Percentiles rank a stretch among this genome's conserved stretches.
Conservation (phyloP, 352 stramenopile species). For the Globisporangium acanthophoron region DNA sequence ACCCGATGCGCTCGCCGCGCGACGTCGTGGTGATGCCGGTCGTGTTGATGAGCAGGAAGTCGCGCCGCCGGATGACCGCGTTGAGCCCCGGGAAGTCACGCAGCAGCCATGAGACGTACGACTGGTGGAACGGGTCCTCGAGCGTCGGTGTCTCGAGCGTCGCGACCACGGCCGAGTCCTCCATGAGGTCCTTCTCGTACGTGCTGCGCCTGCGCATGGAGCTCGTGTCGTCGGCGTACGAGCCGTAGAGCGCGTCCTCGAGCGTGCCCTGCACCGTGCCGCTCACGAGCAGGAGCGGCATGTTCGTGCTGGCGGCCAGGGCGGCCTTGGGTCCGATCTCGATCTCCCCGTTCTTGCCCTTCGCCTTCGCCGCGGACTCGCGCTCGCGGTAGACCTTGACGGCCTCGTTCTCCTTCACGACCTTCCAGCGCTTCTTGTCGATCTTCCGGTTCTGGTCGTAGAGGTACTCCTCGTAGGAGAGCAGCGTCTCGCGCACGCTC, state of each 20-base stretch:
- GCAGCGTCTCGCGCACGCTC: conserved; percentile 29
- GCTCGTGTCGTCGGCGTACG: conserved; percentile 29
- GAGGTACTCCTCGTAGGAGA: conserved; percentile 34
- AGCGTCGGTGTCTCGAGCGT: conserved; percentile 34
- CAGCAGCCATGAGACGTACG: conserved; percentile 39
- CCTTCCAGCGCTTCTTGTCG: conserved; percentile 28
- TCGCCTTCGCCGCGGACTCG: conserved; percentile 3
- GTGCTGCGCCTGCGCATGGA: conserved; percentile 24
- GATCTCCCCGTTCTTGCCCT: conserved; percentile 11
- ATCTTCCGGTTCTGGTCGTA: conserved; percentile 21
- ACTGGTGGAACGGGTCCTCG: conserved; percentile 50
- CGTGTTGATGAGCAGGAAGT: conserved; percentile 34
- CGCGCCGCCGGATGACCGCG: conserved; percentile 34
- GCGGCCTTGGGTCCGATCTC: conserved; percentile 40
- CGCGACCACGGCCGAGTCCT: conserved; percentile 42
- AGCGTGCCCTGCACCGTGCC: conserved; percentile 34
- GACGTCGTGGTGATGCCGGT: conserved; percentile 34
- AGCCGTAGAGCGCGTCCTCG: conserved; percentile 50
- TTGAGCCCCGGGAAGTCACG: conserved; percentile 26
- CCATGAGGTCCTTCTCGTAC: conserved; percentile 45
- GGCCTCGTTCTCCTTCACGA: conserved; percentile 19
- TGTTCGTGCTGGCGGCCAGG: conserved; percentile 35
- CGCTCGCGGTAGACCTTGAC: conserved; percentile 38
- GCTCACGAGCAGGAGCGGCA: conserved; percentile 23
- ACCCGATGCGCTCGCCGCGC: conserved; percentile 39